A percentile compares a stretch with the other conserved stretches of the same genome.
phyloP scores from a whole-genome alignment of 2,329 filamentous ascomycete species.

The Calonectria fujianensis region DNA sequence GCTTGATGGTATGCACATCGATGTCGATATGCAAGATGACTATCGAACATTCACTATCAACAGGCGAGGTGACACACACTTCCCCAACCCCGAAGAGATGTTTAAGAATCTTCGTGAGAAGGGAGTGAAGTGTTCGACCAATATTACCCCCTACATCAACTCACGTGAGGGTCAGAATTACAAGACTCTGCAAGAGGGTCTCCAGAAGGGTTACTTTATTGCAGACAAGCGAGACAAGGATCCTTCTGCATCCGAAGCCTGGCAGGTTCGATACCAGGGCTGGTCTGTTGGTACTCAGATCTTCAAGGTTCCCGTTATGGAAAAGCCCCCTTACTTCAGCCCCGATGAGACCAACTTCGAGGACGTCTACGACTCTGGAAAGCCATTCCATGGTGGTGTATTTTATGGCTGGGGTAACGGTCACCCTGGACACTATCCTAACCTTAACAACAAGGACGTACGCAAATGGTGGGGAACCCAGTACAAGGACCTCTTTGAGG shows the following conservation, averaged over 20 bases:
- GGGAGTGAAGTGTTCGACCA: constrained; percentile 33
- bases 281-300: constrained; percentile 4
- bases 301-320: background rate
- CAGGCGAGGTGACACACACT: background rate
- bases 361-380: constrained; percentile 14
- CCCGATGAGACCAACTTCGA: constrained; percentile 6
- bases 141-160: constrained; percentile 25
- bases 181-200: background rate
- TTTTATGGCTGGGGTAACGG: constrained; percentile 15
- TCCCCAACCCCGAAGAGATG: background rate
- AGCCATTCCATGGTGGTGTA: constrained; percentile 30
- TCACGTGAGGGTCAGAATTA: background rate
- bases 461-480: constrained; percentile 29
- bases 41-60: constrained; percentile 33
- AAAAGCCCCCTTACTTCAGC: constrained; percentile 2
- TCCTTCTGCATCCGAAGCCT: background rate
- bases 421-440: constrained; percentile 22
- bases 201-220: background rate
- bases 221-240: constrained; percentile 12
- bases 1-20: constrained; percentile 29
- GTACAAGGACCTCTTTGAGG: constrained; percentile 22
- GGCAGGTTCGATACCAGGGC: constrained; percentile 5
- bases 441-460: constrained; percentile 13
- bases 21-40: constrained; percentile 29
- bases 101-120: constrained; percentile 1